phyloP scores from a whole-genome alignment of 176 grass and related monocot species.

The Carex myosuroides region DNA sequence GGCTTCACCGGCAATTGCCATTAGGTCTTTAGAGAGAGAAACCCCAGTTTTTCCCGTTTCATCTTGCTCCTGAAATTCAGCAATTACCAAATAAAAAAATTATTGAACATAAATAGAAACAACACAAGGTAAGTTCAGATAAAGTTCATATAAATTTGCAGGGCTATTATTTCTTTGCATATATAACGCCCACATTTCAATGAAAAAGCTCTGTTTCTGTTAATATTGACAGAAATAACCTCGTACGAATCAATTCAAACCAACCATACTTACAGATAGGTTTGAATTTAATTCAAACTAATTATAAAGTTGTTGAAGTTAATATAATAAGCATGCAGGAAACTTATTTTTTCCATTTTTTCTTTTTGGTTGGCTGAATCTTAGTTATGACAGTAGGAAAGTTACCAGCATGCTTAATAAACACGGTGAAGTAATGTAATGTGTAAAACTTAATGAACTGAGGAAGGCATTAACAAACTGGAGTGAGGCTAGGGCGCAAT shows the following conservation, averaged over 20 bases:
- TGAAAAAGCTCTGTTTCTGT: background rate
- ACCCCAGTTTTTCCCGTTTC: slow-evolving; percentile 27
- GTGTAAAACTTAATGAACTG: background rate
- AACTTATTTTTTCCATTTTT: background rate
- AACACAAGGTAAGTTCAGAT: background rate
- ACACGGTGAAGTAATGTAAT: background rate
- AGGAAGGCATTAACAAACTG: background rate
- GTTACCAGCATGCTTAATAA: no score
- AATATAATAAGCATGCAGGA: background rate
- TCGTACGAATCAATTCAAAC: background rate
- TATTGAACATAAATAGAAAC: background rate
- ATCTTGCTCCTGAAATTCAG: slow-evolving; percentile 34
- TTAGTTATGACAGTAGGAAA: background rate
- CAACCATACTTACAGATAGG: background rate
- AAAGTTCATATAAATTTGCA: background rate
- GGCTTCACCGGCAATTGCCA: slow-evolving; percentile 41
- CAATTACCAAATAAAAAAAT: background rate
- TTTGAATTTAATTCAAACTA: background rate
- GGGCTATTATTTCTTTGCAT: background rate
- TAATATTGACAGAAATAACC: background rate
- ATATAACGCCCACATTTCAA: background rate
- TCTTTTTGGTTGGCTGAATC: background rate
- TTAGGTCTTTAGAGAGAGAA: slow-evolving; percentile 48
- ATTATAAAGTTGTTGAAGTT: background rate
- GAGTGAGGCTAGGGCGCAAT: no score